phyloP scores from a whole-genome alignment of 2,329 filamentous ascomycete genomes.

The Neonectria punicea region DNA sequence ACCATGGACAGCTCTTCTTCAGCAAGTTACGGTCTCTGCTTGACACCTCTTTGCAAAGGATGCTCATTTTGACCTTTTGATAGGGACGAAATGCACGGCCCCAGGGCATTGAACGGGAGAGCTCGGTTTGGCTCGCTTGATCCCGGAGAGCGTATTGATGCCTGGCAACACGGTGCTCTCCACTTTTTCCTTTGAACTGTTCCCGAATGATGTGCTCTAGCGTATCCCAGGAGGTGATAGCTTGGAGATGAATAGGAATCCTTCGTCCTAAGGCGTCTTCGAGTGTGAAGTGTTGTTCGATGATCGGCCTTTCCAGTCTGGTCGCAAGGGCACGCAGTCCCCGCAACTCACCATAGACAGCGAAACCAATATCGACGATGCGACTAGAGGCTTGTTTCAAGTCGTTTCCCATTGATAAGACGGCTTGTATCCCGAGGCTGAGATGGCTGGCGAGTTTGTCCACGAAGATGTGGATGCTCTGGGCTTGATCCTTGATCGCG shows the following conservation, averaged over 20 bases:
- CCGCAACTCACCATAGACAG: not conserved
- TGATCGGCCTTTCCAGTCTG: not conserved
- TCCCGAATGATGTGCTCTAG: not conserved
- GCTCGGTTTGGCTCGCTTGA: not conserved
- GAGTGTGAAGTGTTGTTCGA: conserved; percentile 3
- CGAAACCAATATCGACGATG: not conserved
- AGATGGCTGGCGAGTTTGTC: not conserved
- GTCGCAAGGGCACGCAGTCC: not conserved
- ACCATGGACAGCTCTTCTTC: conserved; percentile 1
- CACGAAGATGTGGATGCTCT: not conserved
- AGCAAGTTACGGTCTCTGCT: too few relatives aligned
- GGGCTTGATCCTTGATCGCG: not conserved
- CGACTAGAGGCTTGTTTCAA: not conserved
- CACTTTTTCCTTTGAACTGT: not conserved
- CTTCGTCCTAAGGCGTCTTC: conserved; percentile 1
- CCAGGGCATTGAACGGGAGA: not conserved
- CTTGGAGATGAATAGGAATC: conserved; percentile 1
- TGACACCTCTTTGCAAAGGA: not conserved
- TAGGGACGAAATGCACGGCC: not conserved
- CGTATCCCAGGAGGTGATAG: not conserved
- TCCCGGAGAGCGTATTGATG: not conserved
- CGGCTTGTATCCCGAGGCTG: not conserved
- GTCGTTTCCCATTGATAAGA: not conserved
- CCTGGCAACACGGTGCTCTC: not conserved
- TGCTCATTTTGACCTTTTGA: conserved; percentile 6